These are phyloP conservation scores for Spencermartinsiella ligniputridi DNA, from an alignment of 1,139 yeast species.

Conservation along the genomic window DNA sequence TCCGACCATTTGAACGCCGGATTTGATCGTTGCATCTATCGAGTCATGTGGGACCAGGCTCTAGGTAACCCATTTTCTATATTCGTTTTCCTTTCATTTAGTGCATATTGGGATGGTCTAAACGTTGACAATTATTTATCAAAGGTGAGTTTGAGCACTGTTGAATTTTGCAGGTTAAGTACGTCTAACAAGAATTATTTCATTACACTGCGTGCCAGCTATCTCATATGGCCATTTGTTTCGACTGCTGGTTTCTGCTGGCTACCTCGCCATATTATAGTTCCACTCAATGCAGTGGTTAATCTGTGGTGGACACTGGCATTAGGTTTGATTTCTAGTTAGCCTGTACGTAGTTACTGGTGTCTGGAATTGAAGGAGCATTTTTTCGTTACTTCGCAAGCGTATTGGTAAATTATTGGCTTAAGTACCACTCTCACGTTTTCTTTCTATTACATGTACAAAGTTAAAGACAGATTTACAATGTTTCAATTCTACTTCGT, in stretches of 20 bases:
- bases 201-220: constrained; percentile 29
- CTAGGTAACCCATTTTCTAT: constrained; percentile 35
- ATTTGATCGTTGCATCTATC: constrained; percentile 21
- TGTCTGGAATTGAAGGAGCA: too few relatives aligned
- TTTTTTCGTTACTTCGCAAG: too few relatives aligned
- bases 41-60: constrained; percentile 32
- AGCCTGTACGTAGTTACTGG: too few relatives aligned
- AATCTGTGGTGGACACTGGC: constrained; percentile 35
- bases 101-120: constrained; percentile 37
- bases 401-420: too few relatives aligned
- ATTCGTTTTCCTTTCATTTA: constrained; percentile 30
- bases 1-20: constrained; percentile 29
- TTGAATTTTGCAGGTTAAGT: not conserved
- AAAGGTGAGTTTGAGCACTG: constrained; percentile 15
- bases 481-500: too few relatives aligned
- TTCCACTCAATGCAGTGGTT: constrained; percentile 33
- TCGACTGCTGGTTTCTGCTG: constrained; percentile 32
- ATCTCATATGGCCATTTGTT: constrained; percentile 36
- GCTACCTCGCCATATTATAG: constrained; percentile 30
- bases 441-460: too few relatives aligned
- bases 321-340: constrained; percentile 26
- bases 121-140: constrained; percentile 32
- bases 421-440: too few relatives aligned
- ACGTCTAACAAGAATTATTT: constrained; percentile 18
- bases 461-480: too few relatives aligned